These are phyloP conservation scores for Saprolegnia diclina DNA, from an alignment of 352 stramenopile species.

Conservation along the genomic window DNA sequence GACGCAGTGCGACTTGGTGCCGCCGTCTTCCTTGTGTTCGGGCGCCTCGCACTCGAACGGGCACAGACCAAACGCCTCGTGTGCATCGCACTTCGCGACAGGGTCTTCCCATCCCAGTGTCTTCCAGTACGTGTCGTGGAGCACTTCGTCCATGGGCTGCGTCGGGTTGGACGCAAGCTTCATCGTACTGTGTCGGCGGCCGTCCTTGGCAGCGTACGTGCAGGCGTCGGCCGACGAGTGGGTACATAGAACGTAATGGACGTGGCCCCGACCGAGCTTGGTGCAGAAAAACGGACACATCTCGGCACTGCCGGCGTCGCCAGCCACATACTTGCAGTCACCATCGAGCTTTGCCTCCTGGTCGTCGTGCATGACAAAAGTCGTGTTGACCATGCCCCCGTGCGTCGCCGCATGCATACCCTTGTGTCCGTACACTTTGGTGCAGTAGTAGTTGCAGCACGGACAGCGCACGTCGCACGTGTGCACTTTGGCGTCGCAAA, in stretches of 20 bases:
- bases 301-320: conserved; percentile 58
- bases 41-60: conserved; percentile 59
- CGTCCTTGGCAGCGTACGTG: conserved; percentile 42
- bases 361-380: conserved; percentile 65
- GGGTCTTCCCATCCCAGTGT: conserved; percentile 70
- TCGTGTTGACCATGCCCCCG: conserved; percentile 75
- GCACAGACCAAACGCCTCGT: conserved; percentile 62
- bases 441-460: conserved; percentile 73
- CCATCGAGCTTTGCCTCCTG: conserved; percentile 52
- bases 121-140: conserved; percentile 75
- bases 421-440: conserved; percentile 46
- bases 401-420: conserved; percentile 56
- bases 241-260: conserved; percentile 68
- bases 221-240: conserved; percentile 36
- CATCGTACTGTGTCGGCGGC: conserved; percentile 59
- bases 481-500: conserved; percentile 45
- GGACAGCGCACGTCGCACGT: conserved; percentile 67
- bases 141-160: conserved; percentile 55
- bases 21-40: conserved; percentile 45
- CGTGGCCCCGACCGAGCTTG: conserved; percentile 67
- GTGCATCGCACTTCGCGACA: conserved; percentile 45
- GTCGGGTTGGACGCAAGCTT: conserved; percentile 46
- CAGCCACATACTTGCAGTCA: conserved; percentile 63
- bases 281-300: conserved; percentile 82
- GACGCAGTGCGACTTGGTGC: conserved; percentile 44